Percentiles rank a stretch among this genome's conserved stretches.
phyloP scores from a whole-genome alignment of 345 rosid genomes.

The Salix koriyanagi region DNA sequence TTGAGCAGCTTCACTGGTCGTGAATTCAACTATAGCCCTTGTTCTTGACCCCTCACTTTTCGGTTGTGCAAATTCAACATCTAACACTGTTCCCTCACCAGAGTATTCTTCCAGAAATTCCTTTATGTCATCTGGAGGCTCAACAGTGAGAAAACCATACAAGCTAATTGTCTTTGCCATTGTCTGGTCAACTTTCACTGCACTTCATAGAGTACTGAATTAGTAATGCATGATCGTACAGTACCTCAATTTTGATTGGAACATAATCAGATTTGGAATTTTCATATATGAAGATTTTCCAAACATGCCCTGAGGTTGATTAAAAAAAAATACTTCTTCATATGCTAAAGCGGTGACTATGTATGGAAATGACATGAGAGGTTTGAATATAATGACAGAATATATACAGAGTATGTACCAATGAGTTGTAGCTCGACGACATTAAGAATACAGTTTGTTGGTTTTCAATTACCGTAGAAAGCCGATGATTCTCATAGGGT shows the following conservation, averaged over 20 bases:
- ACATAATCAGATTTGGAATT: background rate
- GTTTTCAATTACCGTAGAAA: background rate
- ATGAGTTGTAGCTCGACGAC: too few relatives aligned
- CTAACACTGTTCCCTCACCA: slow-evolving; percentile 13
- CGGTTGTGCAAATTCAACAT: slow-evolving; percentile 4
- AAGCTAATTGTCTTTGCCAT: slow-evolving; percentile 19
- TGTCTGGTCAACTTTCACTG: background rate
- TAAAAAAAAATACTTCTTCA: too few relatives aligned
- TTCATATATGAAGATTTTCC: background rate
- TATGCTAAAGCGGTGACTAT: too few relatives aligned
- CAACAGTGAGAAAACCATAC: slow-evolving; percentile 15
- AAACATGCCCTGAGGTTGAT: too few relatives aligned
- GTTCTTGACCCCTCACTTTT: slow-evolving; percentile 12
- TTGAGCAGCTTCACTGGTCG: background rate
- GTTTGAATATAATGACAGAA: too few relatives aligned
- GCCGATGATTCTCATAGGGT: background rate
- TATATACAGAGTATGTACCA: too few relatives aligned
- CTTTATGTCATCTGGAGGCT: slow-evolving; percentile 4
- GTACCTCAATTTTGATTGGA: background rate
- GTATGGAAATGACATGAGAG: too few relatives aligned
- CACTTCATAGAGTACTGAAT: background rate
- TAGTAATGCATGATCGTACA: background rate
- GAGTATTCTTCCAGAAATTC: slow-evolving; percentile 18
- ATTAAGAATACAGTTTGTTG: too few relatives aligned
- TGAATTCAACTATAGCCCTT: slow-evolving; percentile 28